A percentile compares a stretch with the other conserved stretches of the same genome.
phyloP scores from a whole-genome alignment of 169 alveolate species.

The Plasmodium inui region DNA sequence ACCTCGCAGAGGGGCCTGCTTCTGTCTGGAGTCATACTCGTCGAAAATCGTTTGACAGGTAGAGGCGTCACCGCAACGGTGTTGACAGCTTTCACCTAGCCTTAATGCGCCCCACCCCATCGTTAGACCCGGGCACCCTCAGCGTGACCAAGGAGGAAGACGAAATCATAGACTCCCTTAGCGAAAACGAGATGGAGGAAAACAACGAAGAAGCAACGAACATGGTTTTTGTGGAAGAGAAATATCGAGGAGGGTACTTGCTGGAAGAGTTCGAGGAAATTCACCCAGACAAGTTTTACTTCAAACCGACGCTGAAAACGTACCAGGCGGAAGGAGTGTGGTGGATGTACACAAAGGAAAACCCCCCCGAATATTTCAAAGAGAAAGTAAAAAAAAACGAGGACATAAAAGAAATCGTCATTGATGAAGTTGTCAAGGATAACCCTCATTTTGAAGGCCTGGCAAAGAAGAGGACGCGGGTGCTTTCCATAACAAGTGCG shows the following conservation, averaged over 20 bases:
- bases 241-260: slow-evolving; percentile 59
- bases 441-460: background rate
- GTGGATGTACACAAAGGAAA: slow-evolving; percentile 73
- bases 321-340: slow-evolving; percentile 74
- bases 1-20: background rate
- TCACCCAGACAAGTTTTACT: slow-evolving; percentile 38
- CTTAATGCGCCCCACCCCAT: background rate
- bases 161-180: slow-evolving; percentile 39
- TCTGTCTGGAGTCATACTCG: background rate
- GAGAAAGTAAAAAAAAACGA: background rate
- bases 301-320: slow-evolving; percentile 50
- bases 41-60: background rate
- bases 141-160: slow-evolving; percentile 34
- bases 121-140: slow-evolving; percentile 1
- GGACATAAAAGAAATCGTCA: slow-evolving; percentile 45
- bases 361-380: slow-evolving; percentile 62
- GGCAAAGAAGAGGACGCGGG: background rate
- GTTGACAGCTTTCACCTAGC: background rate
- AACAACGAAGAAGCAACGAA: slow-evolving; percentile 58
- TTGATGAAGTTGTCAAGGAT: slow-evolving; percentile 16
- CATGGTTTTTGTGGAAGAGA: slow-evolving; percentile 60
- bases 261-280: slow-evolving; percentile 70
- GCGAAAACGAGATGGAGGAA: slow-evolving; percentile 63
- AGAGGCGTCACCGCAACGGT: background rate
- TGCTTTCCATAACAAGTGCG: background rate